A percentile compares a stretch with the other conserved stretches of the same genome.
These are phyloP conservation scores for Uronychia binucleata DNA, from an alignment of 73 alveolate genomes.

Conservation along the genomic window DNA sequence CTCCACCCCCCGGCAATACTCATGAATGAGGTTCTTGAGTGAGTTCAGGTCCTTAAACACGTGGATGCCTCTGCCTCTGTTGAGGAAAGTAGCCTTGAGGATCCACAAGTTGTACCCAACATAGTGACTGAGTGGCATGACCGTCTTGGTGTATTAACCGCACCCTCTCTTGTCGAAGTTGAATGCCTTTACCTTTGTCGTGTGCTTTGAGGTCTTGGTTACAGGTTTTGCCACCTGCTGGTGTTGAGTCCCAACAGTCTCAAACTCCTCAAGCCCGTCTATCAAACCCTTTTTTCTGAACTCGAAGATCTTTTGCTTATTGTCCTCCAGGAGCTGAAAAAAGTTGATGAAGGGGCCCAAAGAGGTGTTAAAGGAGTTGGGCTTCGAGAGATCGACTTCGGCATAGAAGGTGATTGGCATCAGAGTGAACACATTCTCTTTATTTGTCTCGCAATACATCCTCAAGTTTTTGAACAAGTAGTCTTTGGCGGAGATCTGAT, in stretches of 20 bases:
- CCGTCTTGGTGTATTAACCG: not conserved
- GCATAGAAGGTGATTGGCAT: conserved; percentile 40
- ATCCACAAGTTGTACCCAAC: conserved; percentile 90
- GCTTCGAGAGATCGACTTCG: conserved; percentile 27
- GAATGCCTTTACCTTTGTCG: too few relatives aligned
- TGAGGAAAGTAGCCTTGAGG: conserved; percentile 88
- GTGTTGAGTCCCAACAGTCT: not conserved
- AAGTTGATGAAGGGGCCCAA: conserved; percentile 19
- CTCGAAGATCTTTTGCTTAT: conserved; percentile 3
- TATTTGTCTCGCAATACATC: conserved; percentile 14
- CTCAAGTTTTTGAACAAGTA: conserved; percentile 3
- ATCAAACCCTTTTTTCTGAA: not conserved
- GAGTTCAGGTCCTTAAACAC: conserved; percentile 62
- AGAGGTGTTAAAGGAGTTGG: too few relatives aligned
- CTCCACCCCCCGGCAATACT: too few relatives aligned
- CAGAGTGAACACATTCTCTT: conserved; percentile 31
- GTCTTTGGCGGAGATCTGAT: conserved; percentile 21
- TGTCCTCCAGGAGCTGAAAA: conserved; percentile 27
- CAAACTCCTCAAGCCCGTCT: not conserved
- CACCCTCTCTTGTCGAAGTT: not conserved
- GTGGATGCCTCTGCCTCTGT: conserved; percentile 95
- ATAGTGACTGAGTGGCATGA: conserved; percentile 68
- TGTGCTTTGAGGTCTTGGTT: too few relatives aligned
- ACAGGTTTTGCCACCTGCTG: too few relatives aligned
- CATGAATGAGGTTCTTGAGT: conserved; percentile 19